Percentiles rank a stretch among this genome's conserved stretches.
phyloP scores from a whole-genome alignment of 2,329 filamentous ascomycete species.

The Anthostomella pinea region DNA sequence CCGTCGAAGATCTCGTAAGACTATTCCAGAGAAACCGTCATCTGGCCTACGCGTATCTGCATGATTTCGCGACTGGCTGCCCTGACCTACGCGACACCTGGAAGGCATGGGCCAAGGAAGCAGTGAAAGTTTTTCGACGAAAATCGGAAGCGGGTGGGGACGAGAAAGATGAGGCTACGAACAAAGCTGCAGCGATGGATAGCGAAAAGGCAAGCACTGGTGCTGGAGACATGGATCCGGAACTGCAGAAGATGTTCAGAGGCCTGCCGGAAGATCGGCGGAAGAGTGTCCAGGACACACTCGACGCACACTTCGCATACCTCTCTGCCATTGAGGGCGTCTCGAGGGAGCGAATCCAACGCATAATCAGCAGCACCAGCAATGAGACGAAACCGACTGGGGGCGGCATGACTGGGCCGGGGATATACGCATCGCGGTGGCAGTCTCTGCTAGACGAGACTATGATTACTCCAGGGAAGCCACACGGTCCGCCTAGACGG shows the following conservation, averaged over 20 bases:
- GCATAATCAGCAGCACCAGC: constrained; percentile 46
- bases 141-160: background rate
- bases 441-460: constrained; percentile 69
- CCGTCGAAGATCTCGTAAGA: constrained; percentile 69
- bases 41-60: constrained; percentile 66
- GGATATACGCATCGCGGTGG: constrained; percentile 71
- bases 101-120: constrained; percentile 57
- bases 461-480: constrained; percentile 58
- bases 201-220: constrained; percentile 4
- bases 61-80: constrained; percentile 66
- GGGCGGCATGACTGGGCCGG: constrained; percentile 56
- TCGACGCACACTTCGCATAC: constrained; percentile 62
- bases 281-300: constrained; percentile 42
- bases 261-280: constrained; percentile 47
- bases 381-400: constrained; percentile 5
- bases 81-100: constrained; percentile 63
- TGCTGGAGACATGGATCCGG: constrained; percentile 34
- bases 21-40: constrained; percentile 63
- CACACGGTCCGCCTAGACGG: constrained; percentile 49
- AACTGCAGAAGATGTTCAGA: constrained; percentile 41
- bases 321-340: constrained; percentile 52
- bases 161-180: background rate
- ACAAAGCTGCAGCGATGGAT: too few relatives aligned
- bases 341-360: constrained; percentile 54
- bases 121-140: constrained; percentile 53